Evolutionary conservation across 2,329 filamentous ascomycete genomes (phyloP).

Genomic region (Xylaria multiplex): DNA sequence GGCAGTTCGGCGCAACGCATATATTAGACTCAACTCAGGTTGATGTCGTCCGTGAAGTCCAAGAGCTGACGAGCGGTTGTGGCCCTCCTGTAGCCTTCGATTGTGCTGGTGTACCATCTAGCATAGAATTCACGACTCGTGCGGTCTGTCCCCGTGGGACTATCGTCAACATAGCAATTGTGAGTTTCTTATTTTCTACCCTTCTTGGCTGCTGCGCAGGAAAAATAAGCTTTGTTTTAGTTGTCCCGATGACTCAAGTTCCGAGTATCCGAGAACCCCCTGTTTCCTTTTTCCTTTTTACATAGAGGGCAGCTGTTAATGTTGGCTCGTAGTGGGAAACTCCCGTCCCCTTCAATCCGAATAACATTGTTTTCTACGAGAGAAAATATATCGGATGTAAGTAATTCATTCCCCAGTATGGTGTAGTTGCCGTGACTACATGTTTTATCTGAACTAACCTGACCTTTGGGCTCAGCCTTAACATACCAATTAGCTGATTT

Average conservation of each 20-base stretch:
- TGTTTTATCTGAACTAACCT: conserved; percentile 20
- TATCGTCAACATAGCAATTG: conserved; percentile 71
- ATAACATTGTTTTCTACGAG: conserved; percentile 63
- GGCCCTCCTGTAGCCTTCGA: conserved; percentile 71
- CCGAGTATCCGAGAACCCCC: neutral
- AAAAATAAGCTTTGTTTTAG: neutral
- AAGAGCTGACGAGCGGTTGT: conserved; percentile 57
- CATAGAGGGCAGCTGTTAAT: neutral
- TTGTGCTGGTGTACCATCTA: conserved; percentile 67
- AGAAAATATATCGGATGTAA: conserved; percentile 58
- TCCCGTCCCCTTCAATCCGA: conserved; percentile 62
- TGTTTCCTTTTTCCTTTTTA: neutral
- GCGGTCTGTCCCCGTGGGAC: conserved; percentile 64
- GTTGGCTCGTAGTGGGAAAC: conserved; percentile 60
- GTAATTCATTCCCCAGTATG: neutral
- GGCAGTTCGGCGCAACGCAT: conserved; percentile 64
- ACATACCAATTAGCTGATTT: conserved; percentile 59
- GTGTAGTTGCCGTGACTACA: neutral
- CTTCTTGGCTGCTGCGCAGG: too few species aligned
- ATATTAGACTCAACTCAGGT: conserved; percentile 63
- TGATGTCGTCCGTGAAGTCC: conserved; percentile 57
- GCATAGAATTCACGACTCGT: conserved; percentile 57
- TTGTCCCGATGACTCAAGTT: neutral
- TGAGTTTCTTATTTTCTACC: neutral
- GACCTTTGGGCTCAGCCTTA: conserved; percentile 41